A percentile compares a stretch with the other conserved stretches of the same genome.
Conservation (phyloP, 23 red algal genomes). For the Gracilaria domingensis region DNA sequence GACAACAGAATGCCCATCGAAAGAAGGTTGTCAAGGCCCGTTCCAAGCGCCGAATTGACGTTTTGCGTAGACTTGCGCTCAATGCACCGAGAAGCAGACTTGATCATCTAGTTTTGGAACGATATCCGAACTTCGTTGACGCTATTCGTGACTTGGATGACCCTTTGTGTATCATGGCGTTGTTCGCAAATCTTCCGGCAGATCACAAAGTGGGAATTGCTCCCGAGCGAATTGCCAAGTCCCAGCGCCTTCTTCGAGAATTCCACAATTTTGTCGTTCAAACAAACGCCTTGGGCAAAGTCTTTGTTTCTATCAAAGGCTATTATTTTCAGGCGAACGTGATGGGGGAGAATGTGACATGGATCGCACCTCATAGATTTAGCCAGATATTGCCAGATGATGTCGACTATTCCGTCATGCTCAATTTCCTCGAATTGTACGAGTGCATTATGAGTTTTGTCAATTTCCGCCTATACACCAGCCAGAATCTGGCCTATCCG, state of each 20-base stretch:
- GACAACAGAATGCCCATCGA: slow-evolving; percentile 68
- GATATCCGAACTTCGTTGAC: slow-evolving; percentile 89
- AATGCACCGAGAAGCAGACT: slow-evolving; percentile 74
- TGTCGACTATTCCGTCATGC: slow-evolving; percentile 93
- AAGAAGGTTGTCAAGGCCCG: slow-evolving; percentile 84
- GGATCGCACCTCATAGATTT: slow-evolving; percentile 90
- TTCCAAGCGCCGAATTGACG: slow-evolving; percentile 62
- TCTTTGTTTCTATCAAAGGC: slow-evolving; percentile 94
- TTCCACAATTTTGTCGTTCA: slow-evolving; percentile 82
- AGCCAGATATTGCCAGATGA: slow-evolving; percentile 79
- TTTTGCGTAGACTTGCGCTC: slow-evolving; percentile 62
- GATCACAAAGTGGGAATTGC: slow-evolving; percentile 54
- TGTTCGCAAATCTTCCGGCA: slow-evolving; percentile 82
- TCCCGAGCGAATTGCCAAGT: slow-evolving; percentile 59
- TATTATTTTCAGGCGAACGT: slow-evolving; percentile 91
- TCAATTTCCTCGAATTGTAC: slow-evolving; percentile 97
- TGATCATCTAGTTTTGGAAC: slow-evolving; percentile 90
- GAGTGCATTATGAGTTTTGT: slow-evolving; percentile 90
- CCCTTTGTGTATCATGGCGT: slow-evolving; percentile 79
- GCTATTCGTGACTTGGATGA: slow-evolving; percentile 95
- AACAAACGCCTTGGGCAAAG: slow-evolving; percentile 66
- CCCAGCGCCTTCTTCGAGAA: slow-evolving; percentile 75
- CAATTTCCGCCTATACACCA: slow-evolving; percentile 84
- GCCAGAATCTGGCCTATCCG: slow-evolving; percentile 72
- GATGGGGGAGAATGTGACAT: slow-evolving; percentile 71